Evolutionary conservation across 2,329 filamentous ascomycete species (phyloP).

Genomic region (Exophiala oligosperma): DNA sequence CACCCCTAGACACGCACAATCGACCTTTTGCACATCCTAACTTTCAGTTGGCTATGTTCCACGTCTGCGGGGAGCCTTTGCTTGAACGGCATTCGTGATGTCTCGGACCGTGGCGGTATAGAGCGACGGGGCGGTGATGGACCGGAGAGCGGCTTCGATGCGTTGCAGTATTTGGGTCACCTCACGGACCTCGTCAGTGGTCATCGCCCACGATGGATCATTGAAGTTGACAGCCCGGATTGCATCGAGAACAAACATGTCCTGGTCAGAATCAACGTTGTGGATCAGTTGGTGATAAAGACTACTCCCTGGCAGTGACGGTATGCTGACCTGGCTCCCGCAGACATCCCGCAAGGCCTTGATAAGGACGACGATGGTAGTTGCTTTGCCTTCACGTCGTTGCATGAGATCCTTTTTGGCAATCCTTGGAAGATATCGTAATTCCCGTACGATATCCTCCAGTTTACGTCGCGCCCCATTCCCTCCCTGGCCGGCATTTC

Average conservation of each 20-base stretch:
- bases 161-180: not conserved
- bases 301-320: not conserved
- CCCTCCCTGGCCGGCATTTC: constrained; percentile 1
- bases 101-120: too few species aligned
- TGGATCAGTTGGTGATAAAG: not conserved
- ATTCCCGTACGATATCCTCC: not conserved
- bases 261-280: not conserved
- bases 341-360: not conserved
- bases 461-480: not conserved
- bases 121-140: too few species aligned
- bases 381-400: not conserved
- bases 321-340: not conserved
- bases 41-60: not conserved
- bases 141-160: too few species aligned
- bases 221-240: not conserved
- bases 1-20: too few species aligned
- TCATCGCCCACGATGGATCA: too few species aligned
- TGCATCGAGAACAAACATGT: not conserved
- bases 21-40: too few species aligned
- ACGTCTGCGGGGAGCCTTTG: too few species aligned
- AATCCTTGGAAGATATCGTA: not conserved
- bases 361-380: not conserved
- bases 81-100: too few species aligned
- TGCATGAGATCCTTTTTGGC: not conserved
- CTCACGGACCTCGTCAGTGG: too few species aligned